Percentiles rank a stretch among this genome's conserved stretches.
These are phyloP conservation scores for Fraxinus latifolia DNA, from an alignment of 305 asterid species.

Conservation along the genomic window DNA sequence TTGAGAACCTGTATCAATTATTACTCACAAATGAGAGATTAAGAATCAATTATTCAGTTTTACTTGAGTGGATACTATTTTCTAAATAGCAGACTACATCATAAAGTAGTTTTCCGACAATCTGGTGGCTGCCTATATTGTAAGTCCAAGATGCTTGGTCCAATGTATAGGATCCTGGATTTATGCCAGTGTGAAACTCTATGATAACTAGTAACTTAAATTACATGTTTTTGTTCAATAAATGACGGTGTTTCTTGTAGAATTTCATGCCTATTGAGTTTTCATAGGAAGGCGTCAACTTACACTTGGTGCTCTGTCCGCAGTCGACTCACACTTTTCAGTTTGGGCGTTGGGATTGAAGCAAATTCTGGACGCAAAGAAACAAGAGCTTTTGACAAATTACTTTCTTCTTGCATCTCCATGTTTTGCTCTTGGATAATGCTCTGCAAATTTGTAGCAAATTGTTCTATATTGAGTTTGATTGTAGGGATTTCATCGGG, in stretches of 20 bases:
- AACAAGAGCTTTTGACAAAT: conserved; percentile 78
- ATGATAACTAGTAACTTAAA: not conserved
- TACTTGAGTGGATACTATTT: not conserved
- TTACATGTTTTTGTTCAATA: not conserved
- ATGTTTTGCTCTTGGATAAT: conserved; percentile 49
- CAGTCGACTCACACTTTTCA: conserved; percentile 69
- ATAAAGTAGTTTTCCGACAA: not conserved
- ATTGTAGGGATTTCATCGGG: conserved; percentile 85
- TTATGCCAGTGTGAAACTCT: not conserved
- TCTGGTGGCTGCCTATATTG: not conserved
- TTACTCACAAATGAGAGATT: not conserved
- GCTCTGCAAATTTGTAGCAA: conserved; percentile 55
- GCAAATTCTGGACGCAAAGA: conserved; percentile 65
- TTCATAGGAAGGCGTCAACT: conserved; percentile 28
- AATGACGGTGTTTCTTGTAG: not conserved
- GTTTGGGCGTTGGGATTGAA: conserved; percentile 72
- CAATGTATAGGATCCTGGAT: not conserved
- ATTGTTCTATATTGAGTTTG: conserved; percentile 66
- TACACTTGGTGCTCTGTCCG: conserved; percentile 96
- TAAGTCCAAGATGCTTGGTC: not conserved
- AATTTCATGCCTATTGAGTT: not conserved
- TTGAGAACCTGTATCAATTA: not conserved
- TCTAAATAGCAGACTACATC: not conserved
- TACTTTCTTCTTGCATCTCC: conserved; percentile 56
- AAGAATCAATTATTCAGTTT: not conserved